Conservation (phyloP, 2,329 filamentous ascomycete species). For the Talaromyces sp. region DNA sequence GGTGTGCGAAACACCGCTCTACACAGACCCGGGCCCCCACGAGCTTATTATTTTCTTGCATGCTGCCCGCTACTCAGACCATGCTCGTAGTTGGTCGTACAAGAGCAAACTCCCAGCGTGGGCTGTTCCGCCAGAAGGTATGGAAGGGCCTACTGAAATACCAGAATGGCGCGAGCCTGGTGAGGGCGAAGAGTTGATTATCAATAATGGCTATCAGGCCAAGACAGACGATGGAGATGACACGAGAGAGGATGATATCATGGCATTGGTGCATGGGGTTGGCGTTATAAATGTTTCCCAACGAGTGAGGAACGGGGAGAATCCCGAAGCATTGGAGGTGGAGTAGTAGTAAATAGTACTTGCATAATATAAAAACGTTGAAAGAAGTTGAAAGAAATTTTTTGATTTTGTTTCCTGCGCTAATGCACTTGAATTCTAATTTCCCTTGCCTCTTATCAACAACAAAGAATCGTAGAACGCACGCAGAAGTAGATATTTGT, state of each 20-base stretch:
- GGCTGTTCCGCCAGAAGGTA: conserved; percentile 74
- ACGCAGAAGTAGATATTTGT: neutral
- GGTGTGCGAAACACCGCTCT: conserved; percentile 79
- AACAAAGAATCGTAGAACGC: neutral
- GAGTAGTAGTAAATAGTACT: neutral
- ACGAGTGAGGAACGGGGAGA: conserved; percentile 7
- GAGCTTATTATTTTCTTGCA: conserved; percentile 93
- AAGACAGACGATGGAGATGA: conserved; percentile 16
- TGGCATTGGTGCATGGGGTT: conserved; percentile 29
- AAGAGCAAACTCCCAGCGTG: conserved; percentile 77
- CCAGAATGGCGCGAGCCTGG: conserved; percentile 39
- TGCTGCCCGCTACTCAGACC: conserved; percentile 82
- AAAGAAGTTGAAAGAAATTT: neutral
- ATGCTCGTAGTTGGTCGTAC: conserved; percentile 79
- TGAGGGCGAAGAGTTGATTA: conserved; percentile 33
- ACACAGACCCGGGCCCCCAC: conserved; percentile 84
- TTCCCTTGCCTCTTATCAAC: neutral
- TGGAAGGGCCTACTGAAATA: conserved; percentile 65
- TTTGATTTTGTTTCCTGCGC: conserved; percentile 2
- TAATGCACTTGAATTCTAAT: neutral
- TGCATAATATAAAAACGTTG: too few species aligned
- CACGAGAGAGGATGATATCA: conserved; percentile 14
- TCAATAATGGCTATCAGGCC: conserved; percentile 30
- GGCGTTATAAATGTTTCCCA: conserved; percentile 28
- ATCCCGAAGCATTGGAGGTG: neutral